Evolutionary conservation across 495 filamentous ascomycete genomes (phyloP), one percentile per base, ranked within the genome.

Genomic region (Cenococcum geophilum): DNA sequence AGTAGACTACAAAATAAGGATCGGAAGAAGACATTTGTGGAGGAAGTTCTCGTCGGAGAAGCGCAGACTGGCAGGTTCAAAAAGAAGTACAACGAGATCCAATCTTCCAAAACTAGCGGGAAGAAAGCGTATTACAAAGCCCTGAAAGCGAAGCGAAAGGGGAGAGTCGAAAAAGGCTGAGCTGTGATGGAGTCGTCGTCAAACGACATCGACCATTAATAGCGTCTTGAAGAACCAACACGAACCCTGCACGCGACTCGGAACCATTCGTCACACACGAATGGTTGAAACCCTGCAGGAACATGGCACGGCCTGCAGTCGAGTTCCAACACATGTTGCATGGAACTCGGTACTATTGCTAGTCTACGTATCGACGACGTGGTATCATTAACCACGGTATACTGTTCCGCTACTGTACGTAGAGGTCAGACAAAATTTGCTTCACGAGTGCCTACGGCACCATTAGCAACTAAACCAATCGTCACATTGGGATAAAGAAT

Each of bases 21-120:
- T 68, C 80, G 89, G 61, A 96, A 95, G 77, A 82, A 81, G 64
- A 96, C 89, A 3, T 88, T 98, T 61, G 86, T 92, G n/a, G 89
- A 95, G 59, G 91, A 97, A 68, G 81, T 92, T 5, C 72, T 97
- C 63, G 82, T 86, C 11, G 72, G 77, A 36, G 87, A 92, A 68
- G 75, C 76, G 12, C 70, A 76, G 63, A 81, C 73, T 21, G 76
- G 78, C 40, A 79, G 83, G 20, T 89, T 91, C 71, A 84, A 84
- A 74, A 76, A 75, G 23, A 91, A 89, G 72, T 89, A 88, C 69
- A 76, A 78, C 18, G 83, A 88, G 25, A 82, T 92, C 25, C 87
- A 89, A 68, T 71, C 63, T 32, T 74, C 74, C 4, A 91, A 89
- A 70, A 78, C 73, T 37, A 91, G 85, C 64, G 88, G 89, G 4